Base-by-base conservation (phyloP, 1,139 yeast species). In the Arxiozyma telluris region DNA sequence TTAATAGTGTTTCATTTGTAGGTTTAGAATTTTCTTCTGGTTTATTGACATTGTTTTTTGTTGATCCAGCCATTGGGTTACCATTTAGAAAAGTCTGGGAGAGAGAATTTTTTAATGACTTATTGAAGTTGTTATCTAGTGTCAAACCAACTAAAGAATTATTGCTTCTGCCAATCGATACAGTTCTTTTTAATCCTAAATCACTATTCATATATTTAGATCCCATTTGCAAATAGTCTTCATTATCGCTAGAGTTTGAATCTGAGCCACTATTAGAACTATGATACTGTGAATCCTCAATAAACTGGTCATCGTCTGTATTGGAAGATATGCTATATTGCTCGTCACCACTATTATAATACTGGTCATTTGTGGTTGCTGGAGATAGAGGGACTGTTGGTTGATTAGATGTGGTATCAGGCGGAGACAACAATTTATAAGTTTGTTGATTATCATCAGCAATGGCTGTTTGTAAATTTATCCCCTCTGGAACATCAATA, bases 401-500 rank as follows among this genome's bases (percentile, higher is more conserved):
- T 42, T 23, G 50, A 48, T 48, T 48, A 3, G 44, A 15, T 7
- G 17, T n/a, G 4, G 45, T 25, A 22, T 20, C 21, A 20, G 27
- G 45, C 17, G 50, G 41, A 18, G 50, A 34, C 45, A 50, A 42
- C 18, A 47, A 27, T 12, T 45, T 30, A 46, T 41, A 50, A 4
- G 52, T 49, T 20, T 59, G 53, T 22, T n/a, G 44, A 41, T 55
- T 55, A 47, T 61, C 63, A 45, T 62, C 65, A 9, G 64, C 64
- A 44, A 64, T 62, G 3, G 68, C 64, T 9, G 64, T 60, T 47
- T 64, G 68, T 47, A 67, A 58, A 71, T 61, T 62, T 43, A 64
- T 61, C 39, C 71, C 71, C 30, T 71, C 74, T 71, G 64, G 76
- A 23, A 73, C 72, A 59, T 73, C 76, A 56, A 80, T 79, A 57